Percentiles rank a stretch among this genome's conserved stretches.
Conservation (phyloP, 2,329 filamentous ascomycete genomes). For the Nemania sp. region DNA sequence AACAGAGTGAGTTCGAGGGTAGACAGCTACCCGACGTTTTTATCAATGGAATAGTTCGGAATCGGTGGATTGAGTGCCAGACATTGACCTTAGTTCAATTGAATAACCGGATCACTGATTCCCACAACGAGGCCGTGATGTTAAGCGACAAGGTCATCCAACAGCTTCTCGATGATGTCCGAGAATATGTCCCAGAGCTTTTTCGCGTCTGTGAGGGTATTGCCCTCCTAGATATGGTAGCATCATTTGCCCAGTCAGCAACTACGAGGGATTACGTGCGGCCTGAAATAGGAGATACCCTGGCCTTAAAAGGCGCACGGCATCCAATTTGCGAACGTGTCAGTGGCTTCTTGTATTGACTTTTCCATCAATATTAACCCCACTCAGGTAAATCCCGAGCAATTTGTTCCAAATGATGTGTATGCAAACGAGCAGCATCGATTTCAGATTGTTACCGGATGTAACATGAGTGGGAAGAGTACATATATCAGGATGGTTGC, state of each 20-base stretch:
- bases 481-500: slow-evolving; percentile 90
- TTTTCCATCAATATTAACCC: slow-evolving; percentile 10
- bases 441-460: slow-evolving; percentile 93
- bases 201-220: slow-evolving; percentile 88
- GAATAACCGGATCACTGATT: slow-evolving; percentile 76
- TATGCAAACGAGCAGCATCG: slow-evolving; percentile 79
- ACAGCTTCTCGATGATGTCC: slow-evolving; percentile 72
- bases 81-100: slow-evolving; percentile 83
- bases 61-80: slow-evolving; percentile 81
- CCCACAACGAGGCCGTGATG: slow-evolving; percentile 80
- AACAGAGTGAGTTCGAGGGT: slow-evolving; percentile 64
- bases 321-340: slow-evolving; percentile 80
- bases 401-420: slow-evolving; percentile 87
- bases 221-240: slow-evolving; percentile 83
- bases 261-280: slow-evolving; percentile 64
- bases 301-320: slow-evolving; percentile 74
- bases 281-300: slow-evolving; percentile 68
- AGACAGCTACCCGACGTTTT: slow-evolving; percentile 67
- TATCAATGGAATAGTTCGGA: slow-evolving; percentile 76
- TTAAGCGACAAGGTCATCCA: slow-evolving; percentile 81
- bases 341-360: slow-evolving; percentile 3
- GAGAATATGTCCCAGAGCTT: slow-evolving; percentile 70
- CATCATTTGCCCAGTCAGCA: slow-evolving; percentile 75
- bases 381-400: slow-evolving; percentile 60
- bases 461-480: slow-evolving; percentile 98